Evolutionary conservation across 1,284 basidiomycete genomes (phyloP), one percentile per base, ranked within the genome.

Genomic region (Megacollybia platyphylla): DNA sequence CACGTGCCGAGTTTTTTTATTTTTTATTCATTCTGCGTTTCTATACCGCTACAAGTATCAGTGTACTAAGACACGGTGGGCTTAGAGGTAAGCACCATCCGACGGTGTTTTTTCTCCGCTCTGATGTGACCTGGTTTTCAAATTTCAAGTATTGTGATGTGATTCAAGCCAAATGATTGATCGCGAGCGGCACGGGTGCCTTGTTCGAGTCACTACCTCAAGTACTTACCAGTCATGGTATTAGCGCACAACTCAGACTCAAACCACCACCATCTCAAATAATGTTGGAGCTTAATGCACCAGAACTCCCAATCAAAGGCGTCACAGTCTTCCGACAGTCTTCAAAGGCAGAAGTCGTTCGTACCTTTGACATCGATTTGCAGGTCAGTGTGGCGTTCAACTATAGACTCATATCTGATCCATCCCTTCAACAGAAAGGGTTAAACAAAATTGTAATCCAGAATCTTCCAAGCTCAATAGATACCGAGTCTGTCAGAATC

Each of bases 81-180:
- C 15, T 15, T 15, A 15, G 15, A 15, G 15, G 15, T 15, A 15
- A 15, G 15, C 15, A 15, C 15, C 15, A 15, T 15, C 15, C 15
- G 15, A 15, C 15, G 15, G 15, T 15, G 15, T 15, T 15, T 15
- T 15, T 15, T 15, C 15, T 15, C 15, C 15, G 15, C 1, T 15
- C 15, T 15, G 15, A 15, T 15, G 15, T 15, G 15, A 1, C 15
- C 15, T 15, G 15, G 15, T 15, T 15, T 15, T 1, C 15, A 15
- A n/a, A n/a, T n/a, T n/a, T n/a, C 5, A 2, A 74, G 47, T 79
- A 77, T 50, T 68, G 71, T 17, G 75, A 63, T 80, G 15, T 15
- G 15, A 15, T 15, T 15, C 15, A n/a, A n/a, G n/a, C n/a, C n/a
- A n/a, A n/a, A n/a, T n/a, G n/a, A 15, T 15, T 15, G 15, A 15